Evolutionary conservation across 805 yeast genomes (phyloP).

Genomic region (Zygotorulaspora sp.): DNA sequence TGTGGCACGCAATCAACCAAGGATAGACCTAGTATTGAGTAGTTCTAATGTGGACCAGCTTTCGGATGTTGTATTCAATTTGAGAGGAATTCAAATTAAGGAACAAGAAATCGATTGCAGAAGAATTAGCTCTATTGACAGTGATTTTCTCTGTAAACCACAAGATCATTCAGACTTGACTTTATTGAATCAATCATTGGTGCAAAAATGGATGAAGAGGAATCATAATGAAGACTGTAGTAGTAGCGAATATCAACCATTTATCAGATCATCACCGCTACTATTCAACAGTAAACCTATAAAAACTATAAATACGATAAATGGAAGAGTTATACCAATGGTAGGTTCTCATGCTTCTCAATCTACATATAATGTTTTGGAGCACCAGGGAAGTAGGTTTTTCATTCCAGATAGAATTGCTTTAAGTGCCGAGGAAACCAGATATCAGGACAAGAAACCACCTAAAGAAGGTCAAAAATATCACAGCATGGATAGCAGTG

Average conservation of each 20-base stretch:
- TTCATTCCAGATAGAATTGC: slow-evolving; percentile 10
- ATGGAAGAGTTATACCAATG: background rate
- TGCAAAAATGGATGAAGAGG: slow-evolving; percentile 7
- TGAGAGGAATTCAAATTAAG: slow-evolving; percentile 15
- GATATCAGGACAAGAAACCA: background rate
- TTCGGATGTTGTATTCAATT: slow-evolving; percentile 13
- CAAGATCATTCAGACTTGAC: slow-evolving; percentile 6
- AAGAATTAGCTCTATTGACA: slow-evolving; percentile 2
- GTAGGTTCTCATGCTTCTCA: slow-evolving; percentile 4
- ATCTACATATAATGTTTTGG: slow-evolving; percentile 2
- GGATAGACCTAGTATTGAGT: slow-evolving; percentile 17
- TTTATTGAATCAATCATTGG: slow-evolving; percentile 5
- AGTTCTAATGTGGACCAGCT: slow-evolving; percentile 9
- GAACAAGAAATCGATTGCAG: background rate
- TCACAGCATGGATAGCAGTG: background rate
- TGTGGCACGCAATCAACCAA: slow-evolving; percentile 10
- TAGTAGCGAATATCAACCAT: background rate
- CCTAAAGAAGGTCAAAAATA: background rate
- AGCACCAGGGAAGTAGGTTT: slow-evolving; percentile 15
- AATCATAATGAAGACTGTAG: slow-evolving; percentile 4
- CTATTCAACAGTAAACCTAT: slow-evolving; percentile 5
- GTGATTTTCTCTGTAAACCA: slow-evolving; percentile 5
- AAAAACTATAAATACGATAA: slow-evolving; percentile 1
- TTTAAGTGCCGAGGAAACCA: background rate
- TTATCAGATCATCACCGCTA: slow-evolving; percentile 5